Evolutionary conservation across 257 asterid species (phyloP).

Genomic region (Gentiana straminea): DNA sequence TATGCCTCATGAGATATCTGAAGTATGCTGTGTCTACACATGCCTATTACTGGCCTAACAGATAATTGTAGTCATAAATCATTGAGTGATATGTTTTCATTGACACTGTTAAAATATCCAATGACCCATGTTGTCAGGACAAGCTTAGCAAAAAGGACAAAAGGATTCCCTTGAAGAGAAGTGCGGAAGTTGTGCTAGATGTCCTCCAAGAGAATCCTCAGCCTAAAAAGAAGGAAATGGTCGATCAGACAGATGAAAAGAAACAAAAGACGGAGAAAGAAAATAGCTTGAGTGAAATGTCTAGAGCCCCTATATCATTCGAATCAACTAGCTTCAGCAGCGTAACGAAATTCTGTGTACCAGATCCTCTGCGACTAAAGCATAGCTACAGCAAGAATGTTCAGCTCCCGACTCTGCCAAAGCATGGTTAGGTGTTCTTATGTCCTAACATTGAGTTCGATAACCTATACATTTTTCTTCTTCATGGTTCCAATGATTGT

Average conservation of each 20-base stretch:
- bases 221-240: conserved; percentile 13
- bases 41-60: no score
- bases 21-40: no score
- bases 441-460: no score
- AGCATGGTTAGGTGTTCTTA: conserved; percentile 27
- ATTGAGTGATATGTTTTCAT: no score
- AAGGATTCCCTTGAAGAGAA: conserved; percentile 29
- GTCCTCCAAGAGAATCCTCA: conserved; percentile 20
- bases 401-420: conserved; percentile 16
- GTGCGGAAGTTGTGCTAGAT: conserved; percentile 34
- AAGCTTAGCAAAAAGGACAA: conserved; percentile 33
- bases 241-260: conserved; percentile 10
- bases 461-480: no score
- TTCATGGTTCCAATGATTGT: no score
- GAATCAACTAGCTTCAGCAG: conserved; percentile 20
- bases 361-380: conserved; percentile 19
- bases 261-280: conserved; percentile 26
- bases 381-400: conserved; percentile 13
- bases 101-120: conserved; percentile 3
- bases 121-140: conserved; percentile 7
- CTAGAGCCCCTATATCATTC: conserved; percentile 7
- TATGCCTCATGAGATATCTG: conserved; percentile 7
- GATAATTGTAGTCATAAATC: no score
- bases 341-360: conserved; percentile 12
- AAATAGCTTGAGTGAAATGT: conserved; percentile 13